Percentiles rank a stretch among this genome's conserved stretches.
phyloP scores from a whole-genome alignment of 768 basidiomycete species.

The Tricholoma terreum region DNA sequence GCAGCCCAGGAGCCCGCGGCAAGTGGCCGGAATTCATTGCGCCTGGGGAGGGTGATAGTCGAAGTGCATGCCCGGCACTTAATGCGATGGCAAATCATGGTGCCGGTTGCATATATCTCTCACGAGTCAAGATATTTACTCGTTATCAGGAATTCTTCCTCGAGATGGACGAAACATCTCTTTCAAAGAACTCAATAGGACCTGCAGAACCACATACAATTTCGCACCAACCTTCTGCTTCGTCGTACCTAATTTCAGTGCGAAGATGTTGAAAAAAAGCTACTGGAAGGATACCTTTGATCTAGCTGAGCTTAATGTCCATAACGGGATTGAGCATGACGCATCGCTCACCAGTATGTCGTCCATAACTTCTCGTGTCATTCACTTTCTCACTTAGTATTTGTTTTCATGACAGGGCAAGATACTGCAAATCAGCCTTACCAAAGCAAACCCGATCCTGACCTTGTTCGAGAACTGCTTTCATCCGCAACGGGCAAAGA shows the following conservation, averaged over 20 bases:
- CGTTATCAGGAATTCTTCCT: constrained; percentile 57
- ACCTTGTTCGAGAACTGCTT: constrained; percentile 51
- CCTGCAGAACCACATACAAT: constrained; percentile 57
- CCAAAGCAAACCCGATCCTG: constrained; percentile 47
- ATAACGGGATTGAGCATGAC: constrained; percentile 75
- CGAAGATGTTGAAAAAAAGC: constrained; percentile 49
- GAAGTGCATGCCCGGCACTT: constrained; percentile 68
- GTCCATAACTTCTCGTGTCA: no score
- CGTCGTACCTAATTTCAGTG: constrained; percentile 58
- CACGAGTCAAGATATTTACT: no score
- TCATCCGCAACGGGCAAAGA: constrained; percentile 55
- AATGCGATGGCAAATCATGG: constrained; percentile 84
- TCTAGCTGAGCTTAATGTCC: constrained; percentile 60
- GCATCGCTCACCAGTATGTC: constrained; percentile 57
- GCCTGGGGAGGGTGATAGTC: constrained; percentile 58
- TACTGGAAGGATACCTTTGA: constrained; percentile 59
- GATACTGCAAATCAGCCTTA: constrained; percentile 42
- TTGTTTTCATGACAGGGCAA: constrained; percentile 43
- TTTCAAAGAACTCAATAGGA: constrained; percentile 45
- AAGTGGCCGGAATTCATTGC: constrained; percentile 65
- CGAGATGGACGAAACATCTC: constrained; percentile 63
- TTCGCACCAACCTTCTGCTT: constrained; percentile 61
- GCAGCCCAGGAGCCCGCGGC: constrained; percentile 54
- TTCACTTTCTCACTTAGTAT: no score
- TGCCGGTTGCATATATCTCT: no score